A percentile compares a stretch with the other conserved stretches of the same genome.
phyloP scores from a whole-genome alignment of 768 basidiomycete species.

The Phlebiopsis flavidoalba region DNA sequence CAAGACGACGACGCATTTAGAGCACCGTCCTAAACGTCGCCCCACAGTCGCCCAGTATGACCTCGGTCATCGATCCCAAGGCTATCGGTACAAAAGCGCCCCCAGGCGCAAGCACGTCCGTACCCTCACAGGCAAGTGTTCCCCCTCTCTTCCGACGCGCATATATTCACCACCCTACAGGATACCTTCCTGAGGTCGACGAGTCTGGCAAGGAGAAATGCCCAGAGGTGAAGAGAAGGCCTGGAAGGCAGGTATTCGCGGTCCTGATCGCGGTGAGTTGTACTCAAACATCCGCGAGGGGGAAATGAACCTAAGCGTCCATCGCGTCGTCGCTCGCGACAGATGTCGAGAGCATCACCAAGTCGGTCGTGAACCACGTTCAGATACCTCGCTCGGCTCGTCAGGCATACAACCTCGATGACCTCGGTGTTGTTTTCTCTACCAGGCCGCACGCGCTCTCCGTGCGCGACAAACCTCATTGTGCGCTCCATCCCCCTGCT shows the following conservation, averaged over 20 bases:
- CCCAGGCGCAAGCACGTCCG: conserved; percentile 12
- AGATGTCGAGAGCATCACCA: conserved; percentile 63
- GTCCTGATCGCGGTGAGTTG: conserved; percentile 48
- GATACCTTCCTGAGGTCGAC: conserved; percentile 76
- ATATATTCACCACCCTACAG: conserved; percentile 30
- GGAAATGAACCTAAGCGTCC: neutral
- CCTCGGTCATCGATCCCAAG: conserved; percentile 12
- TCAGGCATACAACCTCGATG: conserved; percentile 84
- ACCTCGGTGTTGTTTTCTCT: conserved; percentile 89
- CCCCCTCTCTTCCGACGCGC: neutral
- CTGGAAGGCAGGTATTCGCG: conserved; percentile 63
- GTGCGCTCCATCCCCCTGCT: conserved; percentile 35
- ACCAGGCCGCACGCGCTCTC: conserved; percentile 57
- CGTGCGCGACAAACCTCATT: conserved; percentile 82
- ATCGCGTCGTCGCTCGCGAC: neutral
- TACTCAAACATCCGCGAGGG: neutral
- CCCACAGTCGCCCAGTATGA: conserved; percentile 1
- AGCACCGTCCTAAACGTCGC: neutral
- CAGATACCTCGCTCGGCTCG: conserved; percentile 84
- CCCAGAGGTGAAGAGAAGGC: conserved; percentile 71
- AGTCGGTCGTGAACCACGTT: conserved; percentile 76
- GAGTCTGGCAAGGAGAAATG: conserved; percentile 77
- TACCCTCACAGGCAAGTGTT: conserved; percentile 10
- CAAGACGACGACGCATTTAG: neutral
- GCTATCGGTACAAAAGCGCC: conserved; percentile 12